These are phyloP conservation scores for Pyrus betulifolia DNA, from an alignment of 306 rosid genomes.

Conservation along the genomic window DNA sequence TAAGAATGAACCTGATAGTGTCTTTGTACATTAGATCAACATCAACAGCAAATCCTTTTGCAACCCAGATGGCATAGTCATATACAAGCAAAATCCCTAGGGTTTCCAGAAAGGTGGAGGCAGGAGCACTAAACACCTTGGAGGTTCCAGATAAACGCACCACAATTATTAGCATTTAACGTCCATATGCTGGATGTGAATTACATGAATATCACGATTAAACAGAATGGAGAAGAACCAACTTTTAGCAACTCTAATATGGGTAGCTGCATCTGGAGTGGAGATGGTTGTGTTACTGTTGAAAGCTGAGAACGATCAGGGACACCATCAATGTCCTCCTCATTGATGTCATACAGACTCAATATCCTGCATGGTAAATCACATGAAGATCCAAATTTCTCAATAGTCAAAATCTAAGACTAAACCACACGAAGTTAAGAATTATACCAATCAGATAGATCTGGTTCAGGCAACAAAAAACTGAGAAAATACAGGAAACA, in stretches of 20 bases:
- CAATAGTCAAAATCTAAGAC: neutral
- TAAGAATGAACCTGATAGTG: neutral
- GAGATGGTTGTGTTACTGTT: conserved; percentile 50
- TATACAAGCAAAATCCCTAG: neutral
- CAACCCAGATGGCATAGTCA: neutral
- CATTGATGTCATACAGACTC: conserved; percentile 66
- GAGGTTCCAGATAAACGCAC: no score
- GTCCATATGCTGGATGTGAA: neutral
- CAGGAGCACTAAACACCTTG: neutral
- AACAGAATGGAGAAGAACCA: conserved; percentile 14
- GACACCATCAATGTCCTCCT: conserved; percentile 70
- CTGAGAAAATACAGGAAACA: neutral
- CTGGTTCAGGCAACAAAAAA: neutral
- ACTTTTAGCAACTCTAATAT: conserved; percentile 87
- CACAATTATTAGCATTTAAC: neutral
- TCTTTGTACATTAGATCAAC: neutral
- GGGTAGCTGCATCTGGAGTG: conserved; percentile 78
- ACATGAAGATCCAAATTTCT: conserved; percentile 5
- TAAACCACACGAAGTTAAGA: neutral
- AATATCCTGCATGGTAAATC: conserved; percentile 56
- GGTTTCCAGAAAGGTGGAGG: neutral
- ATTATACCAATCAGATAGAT: neutral
- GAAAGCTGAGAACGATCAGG: conserved; percentile 60
- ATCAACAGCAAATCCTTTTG: neutral
- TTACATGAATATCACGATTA: neutral